Percentiles rank a stretch among this genome's conserved stretches.
These are phyloP conservation scores for Clathrospora elynae DNA, from an alignment of 2,329 filamentous ascomycete species.

Conservation along the genomic window DNA sequence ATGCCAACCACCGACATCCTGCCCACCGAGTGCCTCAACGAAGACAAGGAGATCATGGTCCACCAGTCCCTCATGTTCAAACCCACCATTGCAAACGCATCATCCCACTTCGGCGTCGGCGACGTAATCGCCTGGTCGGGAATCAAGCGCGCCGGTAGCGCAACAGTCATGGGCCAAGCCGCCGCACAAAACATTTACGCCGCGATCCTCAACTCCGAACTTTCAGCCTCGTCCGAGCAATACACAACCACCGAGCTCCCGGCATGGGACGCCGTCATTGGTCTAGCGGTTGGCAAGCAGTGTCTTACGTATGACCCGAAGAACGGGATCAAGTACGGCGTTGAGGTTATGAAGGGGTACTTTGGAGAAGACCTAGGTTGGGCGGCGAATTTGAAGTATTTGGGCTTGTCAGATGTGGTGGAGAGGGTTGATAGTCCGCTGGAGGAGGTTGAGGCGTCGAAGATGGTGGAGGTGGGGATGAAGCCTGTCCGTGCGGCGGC, in stretches of 20 bases:
- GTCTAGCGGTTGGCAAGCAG: constrained; percentile 71
- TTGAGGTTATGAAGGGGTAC: constrained; percentile 66
- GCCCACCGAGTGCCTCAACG: constrained; percentile 62
- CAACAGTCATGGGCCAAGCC: constrained; percentile 74
- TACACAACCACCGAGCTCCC: constrained; percentile 34
- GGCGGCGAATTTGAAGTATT: constrained; percentile 47
- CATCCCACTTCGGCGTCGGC: constrained; percentile 69
- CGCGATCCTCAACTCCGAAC: constrained; percentile 44
- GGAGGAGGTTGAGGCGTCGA: constrained; percentile 1
- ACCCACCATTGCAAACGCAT: constrained; percentile 60
- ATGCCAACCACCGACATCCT: constrained; percentile 68
- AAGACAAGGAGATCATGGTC: constrained; percentile 70
- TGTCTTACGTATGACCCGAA: constrained; percentile 67
- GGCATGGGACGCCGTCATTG: constrained; percentile 62
- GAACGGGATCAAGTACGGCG: constrained; percentile 63
- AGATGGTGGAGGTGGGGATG: background rate
- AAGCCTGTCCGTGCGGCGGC: constrained; percentile 33
- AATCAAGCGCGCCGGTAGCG: constrained; percentile 78
- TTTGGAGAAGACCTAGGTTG: constrained; percentile 70
- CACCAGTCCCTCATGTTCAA: constrained; percentile 61
- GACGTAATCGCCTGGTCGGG: constrained; percentile 74
- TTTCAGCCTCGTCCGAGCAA: constrained; percentile 18
- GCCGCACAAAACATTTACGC: constrained; percentile 63
- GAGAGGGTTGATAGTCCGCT: constrained; percentile 26
- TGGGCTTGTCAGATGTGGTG: constrained; percentile 42